Evolutionary conservation across 352 stramenopile species (phyloP), one percentile per base, ranked within the genome.

Genomic region (Phytophthora multivora): DNA sequence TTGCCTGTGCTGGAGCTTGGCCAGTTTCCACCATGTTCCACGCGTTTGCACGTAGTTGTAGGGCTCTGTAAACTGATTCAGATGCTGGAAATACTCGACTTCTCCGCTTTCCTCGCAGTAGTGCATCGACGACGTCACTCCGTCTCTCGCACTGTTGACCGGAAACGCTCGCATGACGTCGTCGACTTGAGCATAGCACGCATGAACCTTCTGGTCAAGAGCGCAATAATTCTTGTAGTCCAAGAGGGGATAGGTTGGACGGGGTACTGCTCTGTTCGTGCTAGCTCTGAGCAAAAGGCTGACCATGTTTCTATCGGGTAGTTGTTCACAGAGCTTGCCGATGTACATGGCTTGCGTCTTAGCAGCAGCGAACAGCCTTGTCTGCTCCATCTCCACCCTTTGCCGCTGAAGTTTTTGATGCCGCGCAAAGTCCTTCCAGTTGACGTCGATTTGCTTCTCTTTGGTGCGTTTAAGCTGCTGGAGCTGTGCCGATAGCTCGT

Each of bases 301-400:
- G 33, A 6, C 21, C 23, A n/a, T 36, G 15, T 43, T 30, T 35
- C 18, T 41, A 15, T 21, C 31, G 16, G 54, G 55, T 6, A 63
- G n/a, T 42, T 57, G 16, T 31, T 40, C 26, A 38, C 55, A 48
- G 6, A 51, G 41, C 6, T 43, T 59, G 21, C 43, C 25, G 26
- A 64, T 68, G 36, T 53, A 58, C 33, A 21, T 28, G 33, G 51
- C 51, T 38, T 72, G 63, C 15, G 41, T 45, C 4, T 57, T 56
- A 8, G 56, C 46, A 8, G 40, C 26, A 15, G 21, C 21, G 13
- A 61, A 54, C 10, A 72, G 58, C 35, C 30, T 35, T 15, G 50
- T 57, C 13, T 72, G 54, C 23, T 68, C 45, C 18, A 2, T 48
- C 46, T 63, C 46, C 2, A 33, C 30, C 30, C 9, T 46, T 5